Base-by-base conservation (phyloP, 345 rosid species). In the Dipteronia sinensis region DNA sequence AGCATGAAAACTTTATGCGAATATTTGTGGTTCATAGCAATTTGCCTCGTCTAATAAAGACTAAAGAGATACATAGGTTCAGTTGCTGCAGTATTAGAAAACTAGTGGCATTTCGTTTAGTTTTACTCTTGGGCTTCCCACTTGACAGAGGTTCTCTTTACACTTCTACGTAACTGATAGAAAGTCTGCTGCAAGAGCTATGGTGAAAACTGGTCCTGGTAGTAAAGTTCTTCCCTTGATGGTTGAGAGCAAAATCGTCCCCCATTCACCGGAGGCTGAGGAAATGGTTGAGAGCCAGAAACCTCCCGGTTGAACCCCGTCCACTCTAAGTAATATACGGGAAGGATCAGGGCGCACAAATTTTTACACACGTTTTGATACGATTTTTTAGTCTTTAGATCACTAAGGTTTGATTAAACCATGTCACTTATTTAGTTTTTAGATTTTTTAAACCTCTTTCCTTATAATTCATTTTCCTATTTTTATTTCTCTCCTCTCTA, bases 131-230 rank as follows among this genome's bases (percentile, higher is more conserved):
- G 72, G 79, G 69, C 58, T 66, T 51, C 73, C 55, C 20, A 75
- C 73, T 77, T 75, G 75, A 74, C 88, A 87, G 90, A 87, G 89
- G 80, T 79, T 82, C 83, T 87, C 89, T 65, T 75, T 89, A 10
- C 89, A 87, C 80, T 87, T 89, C 81, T 89, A 84, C 62, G 65
- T 89, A 69, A 89, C 88, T 1, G 89, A 89, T 77, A 53, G 23
- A 31, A 84, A 83, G 66, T 85, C 88, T 20, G 92, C 88, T 64
- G 61, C 87, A 25, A 78, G 82, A 71, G 90, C 87, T 11, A 51
- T 81, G 73, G 89, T 89, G 58, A 89, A 85, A 81, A 88, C 90
- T 4, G 88, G 90, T 67, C 29, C 82, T 22, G 83, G 81, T 42
- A 84, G 89, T 82, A 81, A 76, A 71, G 87, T 84, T 74, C 74